phyloP scores from a whole-genome alignment of 345 rosid species.

The Moricandia moricandioides region DNA sequence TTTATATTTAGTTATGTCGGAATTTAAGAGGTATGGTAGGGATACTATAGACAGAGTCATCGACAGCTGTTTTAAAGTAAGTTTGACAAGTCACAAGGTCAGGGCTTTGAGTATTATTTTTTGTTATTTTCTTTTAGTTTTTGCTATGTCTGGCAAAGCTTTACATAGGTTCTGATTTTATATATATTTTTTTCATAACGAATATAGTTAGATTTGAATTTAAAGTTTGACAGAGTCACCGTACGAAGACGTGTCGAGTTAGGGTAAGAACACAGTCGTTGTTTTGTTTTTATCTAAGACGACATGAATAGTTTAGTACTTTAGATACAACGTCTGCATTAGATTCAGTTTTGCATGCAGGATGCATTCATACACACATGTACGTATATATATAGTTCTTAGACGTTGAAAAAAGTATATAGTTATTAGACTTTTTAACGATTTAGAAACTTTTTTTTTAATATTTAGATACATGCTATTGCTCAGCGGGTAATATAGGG shows the following conservation, averaged over 20 bases:
- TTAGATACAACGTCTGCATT: slow-evolving; percentile 17
- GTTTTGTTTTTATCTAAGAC: slow-evolving; percentile 18
- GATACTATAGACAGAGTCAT: slow-evolving; percentile 11
- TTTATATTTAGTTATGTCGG: slow-evolving; percentile 6
- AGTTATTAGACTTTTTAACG: too few relatives aligned
- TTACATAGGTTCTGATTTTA: slow-evolving; percentile 18
- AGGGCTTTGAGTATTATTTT: neutral
- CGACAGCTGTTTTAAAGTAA: slow-evolving; percentile 46
- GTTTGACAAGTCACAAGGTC: slow-evolving; percentile 41
- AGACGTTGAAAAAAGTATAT: too few relatives aligned
- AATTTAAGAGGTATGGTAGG: slow-evolving; percentile 31
- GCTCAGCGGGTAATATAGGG: slow-evolving; percentile 29
- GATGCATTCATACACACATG: too few relatives aligned
- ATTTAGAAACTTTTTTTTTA: neutral
- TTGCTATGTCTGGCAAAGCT: slow-evolving; percentile 20
- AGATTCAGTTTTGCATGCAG: slow-evolving; percentile 21
- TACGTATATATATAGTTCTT: too few relatives aligned
- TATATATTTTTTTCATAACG: neutral
- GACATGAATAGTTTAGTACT: slow-evolving; percentile 22
- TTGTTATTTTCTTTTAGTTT: neutral
- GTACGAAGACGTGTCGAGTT: slow-evolving; percentile 39
- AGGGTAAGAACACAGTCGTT: slow-evolving; percentile 18
- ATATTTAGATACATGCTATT: slow-evolving; percentile 11
- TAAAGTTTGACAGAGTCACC: slow-evolving; percentile 11
- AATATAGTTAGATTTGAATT: slow-evolving; percentile 27